Evolutionary conservation across 2,329 filamentous ascomycete genomes (phyloP).

Genomic region (Penicillium sp.): DNA sequence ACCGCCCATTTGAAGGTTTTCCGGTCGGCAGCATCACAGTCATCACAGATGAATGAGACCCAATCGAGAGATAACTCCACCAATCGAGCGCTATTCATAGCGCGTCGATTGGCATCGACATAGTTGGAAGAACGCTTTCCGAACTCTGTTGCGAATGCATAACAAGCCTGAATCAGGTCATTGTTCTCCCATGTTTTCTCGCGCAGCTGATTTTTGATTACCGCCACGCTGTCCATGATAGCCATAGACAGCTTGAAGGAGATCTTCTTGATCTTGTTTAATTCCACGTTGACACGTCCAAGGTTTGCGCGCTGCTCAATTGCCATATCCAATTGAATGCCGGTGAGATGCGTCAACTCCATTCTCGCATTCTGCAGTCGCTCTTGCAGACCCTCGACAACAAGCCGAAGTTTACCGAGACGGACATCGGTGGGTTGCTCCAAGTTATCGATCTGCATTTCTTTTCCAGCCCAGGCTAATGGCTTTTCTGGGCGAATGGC

Average conservation of each 20-base stretch:
- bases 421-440: constrained; percentile 84
- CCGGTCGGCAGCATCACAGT: constrained; percentile 89
- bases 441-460: constrained; percentile 68
- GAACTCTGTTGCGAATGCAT: constrained; percentile 98
- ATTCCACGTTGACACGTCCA: constrained; percentile 82
- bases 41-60: constrained; percentile 97
- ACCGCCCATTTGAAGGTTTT: constrained; percentile 98
- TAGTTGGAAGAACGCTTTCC: constrained; percentile 91
- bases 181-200: constrained; percentile 76
- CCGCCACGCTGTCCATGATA: constrained; percentile 98
- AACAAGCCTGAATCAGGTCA: constrained; percentile 95
- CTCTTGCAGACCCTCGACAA: constrained; percentile 81
- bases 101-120: constrained; percentile 91
- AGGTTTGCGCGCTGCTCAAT: constrained; percentile 93
- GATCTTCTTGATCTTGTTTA: constrained; percentile 93
- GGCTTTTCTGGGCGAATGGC: constrained; percentile 79
- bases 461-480: constrained; percentile 78
- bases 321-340: constrained; percentile 81
- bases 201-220: constrained; percentile 77
- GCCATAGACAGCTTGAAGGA: constrained; percentile 96
- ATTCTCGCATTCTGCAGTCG: constrained; percentile 76
- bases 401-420: constrained; percentile 78
- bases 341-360: constrained; percentile 74
- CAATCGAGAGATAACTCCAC: constrained; percentile 92
- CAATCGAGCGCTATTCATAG: constrained; percentile 96